These are phyloP conservation scores for Xylaria castorea DNA, from an alignment of 495 filamentous ascomycete species.

Conservation along the genomic window DNA sequence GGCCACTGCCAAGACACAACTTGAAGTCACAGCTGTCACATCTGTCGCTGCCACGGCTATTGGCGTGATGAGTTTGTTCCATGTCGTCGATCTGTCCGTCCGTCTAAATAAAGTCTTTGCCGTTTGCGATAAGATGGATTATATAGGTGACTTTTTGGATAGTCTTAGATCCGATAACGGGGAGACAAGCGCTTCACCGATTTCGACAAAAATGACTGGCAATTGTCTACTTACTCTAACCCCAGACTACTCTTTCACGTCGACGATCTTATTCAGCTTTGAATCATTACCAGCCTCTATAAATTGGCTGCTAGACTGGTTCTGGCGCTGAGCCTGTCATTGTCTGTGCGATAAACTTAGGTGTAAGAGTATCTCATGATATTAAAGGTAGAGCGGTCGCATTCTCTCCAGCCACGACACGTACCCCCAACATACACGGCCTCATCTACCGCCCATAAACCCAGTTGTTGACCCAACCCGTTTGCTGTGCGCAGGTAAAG, in stretches of 20 bases:
- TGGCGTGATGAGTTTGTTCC: conserved; percentile 24
- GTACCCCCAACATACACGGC: not conserved
- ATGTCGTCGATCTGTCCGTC: conserved; percentile 8
- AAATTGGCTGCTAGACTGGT: not conserved
- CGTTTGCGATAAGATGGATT: not conserved
- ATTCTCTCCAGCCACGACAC: not conserved
- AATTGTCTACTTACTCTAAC: not conserved
- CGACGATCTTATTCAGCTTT: not conserved
- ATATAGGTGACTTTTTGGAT: not conserved
- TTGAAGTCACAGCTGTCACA: conserved; percentile 34
- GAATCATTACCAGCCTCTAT: not conserved
- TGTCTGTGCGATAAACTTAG: not conserved
- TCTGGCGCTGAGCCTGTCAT: not conserved
- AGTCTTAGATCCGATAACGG: not conserved
- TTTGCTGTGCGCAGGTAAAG: not conserved
- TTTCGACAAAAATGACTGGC: not conserved
- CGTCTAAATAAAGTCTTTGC: not conserved
- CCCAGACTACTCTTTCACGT: not conserved
- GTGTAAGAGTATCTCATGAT: not conserved
- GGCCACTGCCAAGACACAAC: conserved; percentile 28
- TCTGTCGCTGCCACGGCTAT: conserved; percentile 30
- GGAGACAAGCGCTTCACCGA: no score
- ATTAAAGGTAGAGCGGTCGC: not conserved
- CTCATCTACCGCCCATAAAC: conserved; percentile 21
- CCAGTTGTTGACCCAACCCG: not conserved